Evolutionary conservation across 768 basidiomycete species (phyloP), one percentile per base, ranked within the genome.

Genomic region (Naganishia vishniacii): DNA sequence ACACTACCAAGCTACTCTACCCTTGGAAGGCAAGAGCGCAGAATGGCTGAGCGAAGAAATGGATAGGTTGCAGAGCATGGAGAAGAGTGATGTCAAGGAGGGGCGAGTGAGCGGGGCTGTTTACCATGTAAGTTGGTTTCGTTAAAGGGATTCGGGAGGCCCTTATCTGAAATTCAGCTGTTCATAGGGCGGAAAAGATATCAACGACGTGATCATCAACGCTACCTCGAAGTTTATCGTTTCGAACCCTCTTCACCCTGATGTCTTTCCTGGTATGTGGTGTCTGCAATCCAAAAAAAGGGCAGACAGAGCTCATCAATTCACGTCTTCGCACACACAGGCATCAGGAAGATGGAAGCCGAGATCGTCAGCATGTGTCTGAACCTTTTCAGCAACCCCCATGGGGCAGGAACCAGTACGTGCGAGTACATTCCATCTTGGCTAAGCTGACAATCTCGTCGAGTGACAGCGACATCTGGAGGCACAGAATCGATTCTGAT

Each of bases 401-500:
- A 83, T 51, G 91, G 91, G 16, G 89, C 91, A 12, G 94, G 94
- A 13, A 86, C 86, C 6, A 97, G 75, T 77, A 42, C 64, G 72
- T 69, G 2, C 26, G 1, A 31, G 32, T 11, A 31, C 37, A n/a
- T 45, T 26, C 37, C 29, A 26, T 49, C 5, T 9, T 13, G 25
- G 15, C 15, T 8, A 15, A 28, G 12, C 8, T 37, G 23, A n/a
- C 29, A 11, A 9, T 42, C n/a, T 0, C 8, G 15, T 60, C 18
- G 7, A 5, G 32, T 41, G 37, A 1, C 46, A 77, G 75, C 93
- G 77, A 99, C 94, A 0, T 88, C 88, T 0, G 94, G 94, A 15
- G 94, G 94, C 6, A 99, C 94, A 0, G 94, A 99, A 75, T 89
- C 88, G 23, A 97, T 98, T 69, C 80, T 99, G 51, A 92, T 97